Base-by-base conservation (phyloP, 352 stramenopile genomes). In the Pythium monospermum region DNA sequence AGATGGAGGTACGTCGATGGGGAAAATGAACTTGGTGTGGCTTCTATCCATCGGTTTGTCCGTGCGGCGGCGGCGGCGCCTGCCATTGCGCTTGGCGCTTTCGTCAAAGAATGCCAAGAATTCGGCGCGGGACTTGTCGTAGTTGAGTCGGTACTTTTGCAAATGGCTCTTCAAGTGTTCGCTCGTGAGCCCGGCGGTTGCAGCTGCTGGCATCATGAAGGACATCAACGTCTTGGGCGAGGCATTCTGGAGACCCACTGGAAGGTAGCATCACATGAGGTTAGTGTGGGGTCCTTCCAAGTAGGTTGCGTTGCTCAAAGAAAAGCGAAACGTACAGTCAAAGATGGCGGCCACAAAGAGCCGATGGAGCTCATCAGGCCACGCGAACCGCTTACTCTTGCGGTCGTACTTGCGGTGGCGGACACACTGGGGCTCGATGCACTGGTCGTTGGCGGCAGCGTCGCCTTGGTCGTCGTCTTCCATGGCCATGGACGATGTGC, bases 121-220 rank as follows among this genome's bases (percentile, higher is more conserved):
- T 57, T 94, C 78, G 47, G 71, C 64, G 8, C 83, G 74, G 18
- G 80, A 91, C 25, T 76, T 76, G 38, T 94, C 80, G 49, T 91
- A 91, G 51, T 94, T 90, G 48, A 94, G 76, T 13, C 83, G 83
- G 57, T 90, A 94, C 61, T 94, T 94, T 52, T 94, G 83, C 60
- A 94, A 40, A 60, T 94, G 83, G 39, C 77, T 90, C 69, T 94
- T 94, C 27, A 94, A 66, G 31, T 91, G 83, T 52, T 91, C 83
- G 22, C 80, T 93, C 32, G 83, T 93, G 36, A 91, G 70, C 13
- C 76, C 78, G 21, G 68, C 53, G 43, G 72, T 66, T 0, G 63
- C 66, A 31, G 71, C 78, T 40, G 78, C 68, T 2, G 61, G 59
- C 11, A 72, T 73, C 80, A 94, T 91, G 19, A 91, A 59, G 74